A percentile compares a stretch with the other conserved stretches of the same genome.
These are phyloP conservation scores for Phyllosticta citrichinensis DNA, from an alignment of 2,329 filamentous ascomycete genomes.

Conservation along the genomic window DNA sequence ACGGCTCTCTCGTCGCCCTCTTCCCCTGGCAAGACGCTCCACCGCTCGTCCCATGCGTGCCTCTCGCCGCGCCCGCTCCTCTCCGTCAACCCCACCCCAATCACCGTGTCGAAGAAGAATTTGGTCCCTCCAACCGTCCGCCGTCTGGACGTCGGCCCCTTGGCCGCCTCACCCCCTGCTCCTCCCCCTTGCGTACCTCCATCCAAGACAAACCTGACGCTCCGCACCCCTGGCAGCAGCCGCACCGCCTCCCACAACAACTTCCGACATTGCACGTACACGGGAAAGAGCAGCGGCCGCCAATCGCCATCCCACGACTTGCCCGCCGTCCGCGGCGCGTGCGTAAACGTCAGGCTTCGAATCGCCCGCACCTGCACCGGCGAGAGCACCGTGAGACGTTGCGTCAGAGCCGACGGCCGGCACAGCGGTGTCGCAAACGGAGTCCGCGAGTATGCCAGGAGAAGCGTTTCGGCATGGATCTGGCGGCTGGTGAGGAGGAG, in stretches of 20 bases:
- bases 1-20: constrained; percentile 5
- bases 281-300: constrained; percentile 10
- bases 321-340: background rate
- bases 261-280: constrained; percentile 10
- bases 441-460: constrained; percentile 10
- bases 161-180: background rate
- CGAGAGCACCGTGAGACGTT: constrained; percentile 5
- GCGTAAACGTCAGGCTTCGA: constrained; percentile 3
- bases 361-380: constrained; percentile 3
- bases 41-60: constrained; percentile 7
- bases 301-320: constrained; percentile 6
- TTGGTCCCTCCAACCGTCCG: constrained; percentile 6
- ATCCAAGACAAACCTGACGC: constrained; percentile 4
- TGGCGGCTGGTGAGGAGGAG: constrained; percentile 12
- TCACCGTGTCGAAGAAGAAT: constrained; percentile 9
- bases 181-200: background rate
- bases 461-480: constrained; percentile 5
- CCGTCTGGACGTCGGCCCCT: background rate
- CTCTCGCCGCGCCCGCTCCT: constrained; percentile 2
- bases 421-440: constrained; percentile 8
- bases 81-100: constrained; percentile 5
- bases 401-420: constrained; percentile 4
- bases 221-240: constrained; percentile 8
- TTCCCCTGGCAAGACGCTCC: constrained; percentile 3
- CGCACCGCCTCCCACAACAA: constrained; percentile 8